These are phyloP conservation scores for Verticillium nonalfalfae DNA, from an alignment of 2,329 filamentous ascomycete species.

Conservation along the genomic window DNA sequence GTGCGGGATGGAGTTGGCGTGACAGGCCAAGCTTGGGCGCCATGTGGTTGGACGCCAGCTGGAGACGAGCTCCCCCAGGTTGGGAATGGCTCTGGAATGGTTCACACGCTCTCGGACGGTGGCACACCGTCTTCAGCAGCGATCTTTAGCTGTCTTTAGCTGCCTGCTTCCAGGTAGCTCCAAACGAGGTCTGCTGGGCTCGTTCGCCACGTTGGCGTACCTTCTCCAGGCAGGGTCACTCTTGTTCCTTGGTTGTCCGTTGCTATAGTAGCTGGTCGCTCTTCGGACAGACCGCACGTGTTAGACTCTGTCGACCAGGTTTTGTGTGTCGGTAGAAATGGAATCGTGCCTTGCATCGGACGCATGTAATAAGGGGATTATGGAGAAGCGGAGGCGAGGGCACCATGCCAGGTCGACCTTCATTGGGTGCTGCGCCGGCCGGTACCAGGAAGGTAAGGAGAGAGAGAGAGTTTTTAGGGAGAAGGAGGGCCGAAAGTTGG, in stretches of 20 bases:
- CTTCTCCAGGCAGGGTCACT: background rate
- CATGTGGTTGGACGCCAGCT: background rate
- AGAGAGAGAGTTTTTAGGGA: too few species aligned
- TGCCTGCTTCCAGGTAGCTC: background rate
- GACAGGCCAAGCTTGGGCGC: background rate
- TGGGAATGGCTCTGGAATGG: background rate
- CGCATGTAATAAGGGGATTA: background rate
- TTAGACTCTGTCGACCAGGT: background rate
- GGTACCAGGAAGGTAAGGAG: too few species aligned
- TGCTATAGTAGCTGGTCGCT: background rate
- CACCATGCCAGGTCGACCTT: background rate
- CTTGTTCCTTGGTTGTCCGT: background rate
- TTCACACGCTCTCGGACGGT: background rate
- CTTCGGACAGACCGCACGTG: background rate
- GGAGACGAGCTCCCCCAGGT: background rate
- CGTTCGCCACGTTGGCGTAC: background rate
- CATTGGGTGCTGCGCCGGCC: too few species aligned
- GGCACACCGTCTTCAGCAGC: background rate
- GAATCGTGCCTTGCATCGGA: background rate
- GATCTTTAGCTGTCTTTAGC: background rate
- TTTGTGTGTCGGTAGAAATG: background rate
- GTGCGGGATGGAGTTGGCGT: background rate
- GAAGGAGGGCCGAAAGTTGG: background rate
- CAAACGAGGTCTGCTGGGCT: background rate
- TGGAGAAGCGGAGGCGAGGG: background rate